Base-by-base conservation (phyloP, 257 asterid species). In the Forsythia viridissima region DNA sequence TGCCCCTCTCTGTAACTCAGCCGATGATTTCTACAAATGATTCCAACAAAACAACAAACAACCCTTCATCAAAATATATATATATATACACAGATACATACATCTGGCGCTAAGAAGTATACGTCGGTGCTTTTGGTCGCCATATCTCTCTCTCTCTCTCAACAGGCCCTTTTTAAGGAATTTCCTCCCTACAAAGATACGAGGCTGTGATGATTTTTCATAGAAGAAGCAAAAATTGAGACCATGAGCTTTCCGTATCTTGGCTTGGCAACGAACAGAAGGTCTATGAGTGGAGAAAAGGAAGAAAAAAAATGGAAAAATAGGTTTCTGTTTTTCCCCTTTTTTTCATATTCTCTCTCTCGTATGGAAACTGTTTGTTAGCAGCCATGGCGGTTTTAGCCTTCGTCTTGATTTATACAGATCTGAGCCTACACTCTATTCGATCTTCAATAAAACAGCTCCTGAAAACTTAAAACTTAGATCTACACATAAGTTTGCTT, bases 311-410 rank as follows among this genome's bases (percentile, higher is more conserved):
- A 6, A 18, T 57, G 66, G 55, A 48, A 48, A 48, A n/a, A 6
- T 57, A 6, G n/a, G n/a, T n/a, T 21, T 20, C 4, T 57, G 4
- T 12, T 44, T 44, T 44, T 12, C 10, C 48, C 48, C 9, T 9
- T 43, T 43, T 43, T 43, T 43, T 9, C 10, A 42, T 9, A 43
- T 43, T 46, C 1, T 57, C 70, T 63, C 70, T 63, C 20, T 63
- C 8, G 39, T 63, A 5, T 63, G 70, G 39, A 39, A 63, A 63
- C 70, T 63, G 38, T 63, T 63, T 24, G 70, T 9, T 63, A 21
- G 70, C 70, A 63, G 70, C 70, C 70, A 63, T 63, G 70, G 38
- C 39, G 70, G 70, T 63, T 63, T 63, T 30, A 8, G 70, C 39
- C 39, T 24, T 52, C 6, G 39, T 63, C 39, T 63, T 30, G 70